Evolutionary conservation across 2,329 filamentous ascomycete species (phyloP).

Genomic region (Penicillium sp.): DNA sequence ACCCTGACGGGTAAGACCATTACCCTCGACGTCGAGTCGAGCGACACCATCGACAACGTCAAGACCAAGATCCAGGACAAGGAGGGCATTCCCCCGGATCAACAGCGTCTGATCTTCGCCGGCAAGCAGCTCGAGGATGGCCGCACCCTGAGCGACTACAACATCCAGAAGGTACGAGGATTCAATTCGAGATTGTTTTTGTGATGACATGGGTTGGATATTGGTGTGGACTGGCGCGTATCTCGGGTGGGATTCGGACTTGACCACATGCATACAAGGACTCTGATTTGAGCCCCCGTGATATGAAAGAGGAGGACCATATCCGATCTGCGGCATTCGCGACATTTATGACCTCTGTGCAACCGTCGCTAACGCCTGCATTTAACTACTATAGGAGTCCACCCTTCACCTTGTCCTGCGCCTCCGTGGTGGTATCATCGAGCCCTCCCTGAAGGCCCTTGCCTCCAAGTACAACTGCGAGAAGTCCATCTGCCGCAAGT

Average conservation of each 20-base stretch:
- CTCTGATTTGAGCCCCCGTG: not conserved
- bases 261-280: not conserved
- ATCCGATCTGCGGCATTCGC: not conserved
- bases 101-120: conserved; percentile 98
- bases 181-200: conserved; percentile 10
- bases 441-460: conserved; percentile 97
- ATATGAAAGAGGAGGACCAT: conserved; percentile 13
- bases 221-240: conserved; percentile 5
- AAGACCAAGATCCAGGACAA: conserved; percentile 99
- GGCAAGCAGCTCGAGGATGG: conserved; percentile 99
- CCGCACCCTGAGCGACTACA: conserved; percentile 95
- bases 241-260: not conserved
- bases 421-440: conserved; percentile 98
- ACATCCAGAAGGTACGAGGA: conserved; percentile 89
- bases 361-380: conserved; percentile 33
- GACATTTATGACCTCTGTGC: conserved; percentile 4
- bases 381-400: conserved; percentile 66
- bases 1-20: conserved; percentile 99
- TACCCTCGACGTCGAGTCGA: conserved; percentile 98
- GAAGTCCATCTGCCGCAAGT: conserved; percentile 99
- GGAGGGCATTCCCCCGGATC: conserved; percentile 97
- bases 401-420: conserved; percentile 98
- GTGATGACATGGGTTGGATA: conserved; percentile 7
- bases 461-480: conserved; percentile 99
- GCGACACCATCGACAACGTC: conserved; percentile 99